These are phyloP conservation scores for Solanum microdontum DNA, from an alignment of 257 asterid species.

Conservation along the genomic window DNA sequence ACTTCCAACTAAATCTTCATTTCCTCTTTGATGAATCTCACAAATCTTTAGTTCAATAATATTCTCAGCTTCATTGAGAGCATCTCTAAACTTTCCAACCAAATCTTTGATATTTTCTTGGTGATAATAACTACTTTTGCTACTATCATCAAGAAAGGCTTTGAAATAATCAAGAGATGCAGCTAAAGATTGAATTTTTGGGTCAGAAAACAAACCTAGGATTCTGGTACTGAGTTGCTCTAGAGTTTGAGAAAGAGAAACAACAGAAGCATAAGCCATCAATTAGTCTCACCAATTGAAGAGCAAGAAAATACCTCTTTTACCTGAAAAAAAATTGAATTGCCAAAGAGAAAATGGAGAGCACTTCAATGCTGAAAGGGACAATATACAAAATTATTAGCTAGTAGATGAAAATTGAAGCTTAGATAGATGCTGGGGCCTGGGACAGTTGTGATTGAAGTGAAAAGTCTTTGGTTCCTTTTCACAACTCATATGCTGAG, in stretches of 20 bases:
- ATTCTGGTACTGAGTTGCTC: neutral
- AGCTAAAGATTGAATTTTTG: neutral
- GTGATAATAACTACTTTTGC: neutral
- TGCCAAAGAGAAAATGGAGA: neutral
- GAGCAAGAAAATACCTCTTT: neutral
- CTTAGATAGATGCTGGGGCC: neutral
- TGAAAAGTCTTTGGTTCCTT: neutral
- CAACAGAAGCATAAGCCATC: constrained; percentile 1
- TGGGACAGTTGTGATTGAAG: neutral
- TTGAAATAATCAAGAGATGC: neutral
- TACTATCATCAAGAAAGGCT: neutral
- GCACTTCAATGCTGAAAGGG: neutral
- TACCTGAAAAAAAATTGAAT: neutral
- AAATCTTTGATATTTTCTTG: neutral
- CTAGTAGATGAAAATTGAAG: neutral
- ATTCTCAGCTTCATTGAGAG: neutral
- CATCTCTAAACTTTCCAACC: neutral
- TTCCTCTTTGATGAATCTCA: neutral
- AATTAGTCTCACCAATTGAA: neutral
- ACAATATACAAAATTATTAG: neutral
- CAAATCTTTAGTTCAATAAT: neutral
- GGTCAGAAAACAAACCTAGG: neutral
- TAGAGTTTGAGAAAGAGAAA: neutral
- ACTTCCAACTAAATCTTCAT: neutral
- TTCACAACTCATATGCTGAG: too few relatives aligned